Percentiles rank a stretch among this genome's conserved stretches.
phyloP scores from a whole-genome alignment of 2,329 filamentous ascomycete species.

The Macrophomina tecta region DNA sequence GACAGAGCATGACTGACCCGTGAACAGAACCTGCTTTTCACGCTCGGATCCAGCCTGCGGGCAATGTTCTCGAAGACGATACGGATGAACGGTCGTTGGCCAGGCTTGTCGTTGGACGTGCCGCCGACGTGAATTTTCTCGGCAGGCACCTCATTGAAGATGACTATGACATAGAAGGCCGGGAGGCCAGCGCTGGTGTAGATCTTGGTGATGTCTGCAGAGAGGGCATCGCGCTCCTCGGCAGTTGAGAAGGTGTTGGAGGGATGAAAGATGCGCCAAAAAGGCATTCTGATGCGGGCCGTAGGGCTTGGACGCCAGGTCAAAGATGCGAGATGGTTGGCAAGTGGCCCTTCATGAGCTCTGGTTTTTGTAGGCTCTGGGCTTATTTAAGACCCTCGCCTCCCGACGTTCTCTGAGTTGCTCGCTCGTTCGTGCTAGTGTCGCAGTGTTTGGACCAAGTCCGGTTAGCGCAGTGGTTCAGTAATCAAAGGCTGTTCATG shows the following conservation, averaged over 20 bases:
- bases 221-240: slow-evolving; percentile 33
- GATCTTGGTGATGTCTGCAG: slow-evolving; percentile 48
- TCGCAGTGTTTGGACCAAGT: not conserved
- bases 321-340: not conserved
- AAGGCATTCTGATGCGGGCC: slow-evolving; percentile 44
- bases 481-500: not conserved
- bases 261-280: slow-evolving; percentile 53
- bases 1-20: not conserved
- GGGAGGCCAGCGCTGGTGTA: slow-evolving; percentile 47
- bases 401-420: not conserved
- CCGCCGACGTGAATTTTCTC: slow-evolving; percentile 43
- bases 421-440: not conserved
- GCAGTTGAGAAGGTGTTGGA: slow-evolving; percentile 28
- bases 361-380: too few relatives aligned
- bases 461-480: not conserved
- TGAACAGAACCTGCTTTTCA: not conserved
- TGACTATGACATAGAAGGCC: slow-evolving; percentile 53
- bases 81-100: not conserved
- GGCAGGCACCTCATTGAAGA: slow-evolving; percentile 44
- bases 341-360: too few relatives aligned
- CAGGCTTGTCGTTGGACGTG: slow-evolving; percentile 1
- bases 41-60: slow-evolving; percentile 27
- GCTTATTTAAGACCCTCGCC: too few relatives aligned
- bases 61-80: slow-evolving; percentile 17
- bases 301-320: not conserved